These are phyloP conservation scores for Verticillium tricorpus DNA, from an alignment of 2,329 filamentous ascomycete genomes.

Conservation along the genomic window DNA sequence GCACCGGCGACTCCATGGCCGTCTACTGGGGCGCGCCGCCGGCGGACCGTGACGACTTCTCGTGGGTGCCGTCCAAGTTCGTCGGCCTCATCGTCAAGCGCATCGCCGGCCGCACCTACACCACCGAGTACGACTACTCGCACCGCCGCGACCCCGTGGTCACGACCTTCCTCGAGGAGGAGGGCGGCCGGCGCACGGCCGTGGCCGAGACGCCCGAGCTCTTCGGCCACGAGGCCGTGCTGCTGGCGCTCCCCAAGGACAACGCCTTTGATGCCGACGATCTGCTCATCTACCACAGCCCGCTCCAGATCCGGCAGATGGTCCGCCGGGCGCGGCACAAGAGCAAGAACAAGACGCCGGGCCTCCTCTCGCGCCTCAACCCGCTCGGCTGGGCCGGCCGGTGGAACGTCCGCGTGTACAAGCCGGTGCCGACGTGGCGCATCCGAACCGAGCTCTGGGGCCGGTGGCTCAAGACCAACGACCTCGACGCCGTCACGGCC, in stretches of 20 bases:
- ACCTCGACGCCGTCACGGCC: constrained; percentile 42
- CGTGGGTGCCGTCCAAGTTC: constrained; percentile 29
- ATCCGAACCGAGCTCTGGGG: constrained; percentile 46
- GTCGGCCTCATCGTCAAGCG: constrained; percentile 26
- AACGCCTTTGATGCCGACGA: constrained; percentile 28
- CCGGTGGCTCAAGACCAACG: constrained; percentile 39
- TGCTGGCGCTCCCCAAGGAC: constrained; percentile 22
- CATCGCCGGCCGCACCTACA: constrained; percentile 18
- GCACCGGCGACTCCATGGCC: constrained; percentile 20
- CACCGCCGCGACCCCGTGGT: constrained; percentile 31
- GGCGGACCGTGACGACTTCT: constrained; percentile 17
- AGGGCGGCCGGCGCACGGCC: constrained; percentile 13
- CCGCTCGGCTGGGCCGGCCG: constrained; percentile 17
- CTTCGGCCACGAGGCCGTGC: constrained; percentile 22
- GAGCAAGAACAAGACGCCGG: constrained; percentile 8
- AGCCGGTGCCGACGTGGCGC: constrained; percentile 37
- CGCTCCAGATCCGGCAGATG: constrained; percentile 20
- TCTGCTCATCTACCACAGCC: constrained; percentile 26
- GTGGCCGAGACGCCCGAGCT: constrained; percentile 18
- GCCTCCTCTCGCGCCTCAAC: constrained; percentile 18
- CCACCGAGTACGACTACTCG: constrained; percentile 26
- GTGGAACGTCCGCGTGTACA: constrained; percentile 21
- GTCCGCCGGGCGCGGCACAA: constrained; percentile 8
- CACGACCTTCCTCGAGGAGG: constrained; percentile 22
- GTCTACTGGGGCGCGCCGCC: constrained; percentile 31